Conservation (phyloP, 2,329 filamentous ascomycete species). For the Corynespora cassiicola region DNA sequence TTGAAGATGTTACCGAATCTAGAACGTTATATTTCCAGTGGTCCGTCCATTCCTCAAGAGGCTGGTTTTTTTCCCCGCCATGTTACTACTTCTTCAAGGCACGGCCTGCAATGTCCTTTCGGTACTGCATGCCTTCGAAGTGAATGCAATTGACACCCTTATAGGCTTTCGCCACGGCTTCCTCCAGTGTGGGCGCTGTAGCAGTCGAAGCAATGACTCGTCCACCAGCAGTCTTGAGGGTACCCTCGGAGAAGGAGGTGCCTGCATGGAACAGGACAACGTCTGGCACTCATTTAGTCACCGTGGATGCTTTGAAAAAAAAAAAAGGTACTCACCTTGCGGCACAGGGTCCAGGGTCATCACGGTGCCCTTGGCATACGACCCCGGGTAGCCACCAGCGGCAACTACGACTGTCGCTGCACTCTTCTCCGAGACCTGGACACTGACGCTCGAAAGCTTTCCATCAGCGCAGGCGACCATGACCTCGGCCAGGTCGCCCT, state of each 20-base stretch:
- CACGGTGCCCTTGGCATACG: constrained; percentile 77
- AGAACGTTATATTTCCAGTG: no score
- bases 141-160: constrained; percentile 78
- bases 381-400: constrained; percentile 85
- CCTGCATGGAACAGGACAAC: constrained; percentile 89
- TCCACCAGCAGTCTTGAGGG: constrained; percentile 80
- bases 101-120: constrained; percentile 83
- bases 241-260: constrained; percentile 67
- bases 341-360: constrained; percentile 65
- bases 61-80: no score
- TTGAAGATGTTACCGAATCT: no score
- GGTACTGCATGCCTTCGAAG: constrained; percentile 89
- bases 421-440: constrained; percentile 73
- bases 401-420: constrained; percentile 94
- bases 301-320: constrained; percentile 38
- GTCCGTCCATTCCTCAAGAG: no score
- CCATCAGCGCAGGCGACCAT: constrained; percentile 85
- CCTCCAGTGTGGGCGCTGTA: constrained; percentile 74
- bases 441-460: constrained; percentile 71
- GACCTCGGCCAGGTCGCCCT: constrained; percentile 85
- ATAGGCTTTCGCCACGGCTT: constrained; percentile 89
- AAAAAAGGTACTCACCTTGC: constrained; percentile 50
- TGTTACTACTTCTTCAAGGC: constrained; percentile 47
- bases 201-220: constrained; percentile 94
- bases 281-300: constrained; percentile 48